These are phyloP conservation scores for Trametes cubensis DNA, from an alignment of 768 basidiomycete genomes.

Conservation along the genomic window DNA sequence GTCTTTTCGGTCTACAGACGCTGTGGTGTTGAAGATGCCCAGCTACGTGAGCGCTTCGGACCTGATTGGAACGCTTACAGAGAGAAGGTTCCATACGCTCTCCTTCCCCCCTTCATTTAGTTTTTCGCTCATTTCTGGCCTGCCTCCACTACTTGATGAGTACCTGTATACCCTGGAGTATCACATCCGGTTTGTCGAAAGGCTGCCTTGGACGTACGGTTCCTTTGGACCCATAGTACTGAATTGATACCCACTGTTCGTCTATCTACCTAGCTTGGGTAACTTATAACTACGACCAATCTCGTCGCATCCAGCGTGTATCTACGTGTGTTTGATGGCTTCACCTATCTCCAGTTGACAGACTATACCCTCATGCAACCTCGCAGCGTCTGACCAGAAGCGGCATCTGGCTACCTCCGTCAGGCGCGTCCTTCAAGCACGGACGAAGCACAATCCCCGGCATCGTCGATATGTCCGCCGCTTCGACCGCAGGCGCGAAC, in stretches of 20 bases:
- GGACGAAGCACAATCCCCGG: slow-evolving; percentile 30
- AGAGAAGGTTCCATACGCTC: slow-evolving; percentile 21
- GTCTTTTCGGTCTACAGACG: slow-evolving; percentile 19
- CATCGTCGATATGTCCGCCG: slow-evolving; percentile 27
- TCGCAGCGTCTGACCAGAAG: slow-evolving; percentile 27
- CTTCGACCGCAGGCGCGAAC: slow-evolving; percentile 35
- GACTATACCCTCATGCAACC: background rate
- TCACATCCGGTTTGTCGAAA: too few relatives aligned
- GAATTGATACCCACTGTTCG: too few relatives aligned
- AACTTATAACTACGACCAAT: too few relatives aligned
- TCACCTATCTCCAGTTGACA: too few relatives aligned
- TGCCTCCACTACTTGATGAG: too few relatives aligned
- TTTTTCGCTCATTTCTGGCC: too few relatives aligned
- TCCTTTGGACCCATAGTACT: too few relatives aligned
- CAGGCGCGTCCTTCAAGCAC: slow-evolving; percentile 21
- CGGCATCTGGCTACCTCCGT: slow-evolving; percentile 28
- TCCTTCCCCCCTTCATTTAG: slow-evolving; percentile 28
- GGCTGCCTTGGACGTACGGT: too few relatives aligned
- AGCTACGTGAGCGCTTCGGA: slow-evolving; percentile 27
- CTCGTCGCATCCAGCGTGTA: too few relatives aligned
- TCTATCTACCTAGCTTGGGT: too few relatives aligned
- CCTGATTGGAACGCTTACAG: slow-evolving; percentile 29
- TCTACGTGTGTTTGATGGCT: too few relatives aligned
- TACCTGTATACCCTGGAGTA: too few relatives aligned
- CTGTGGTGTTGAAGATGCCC: slow-evolving; percentile 28